These are phyloP conservation scores for Hericium erinaceus DNA, from an alignment of 768 basidiomycete genomes.

Conservation along the genomic window DNA sequence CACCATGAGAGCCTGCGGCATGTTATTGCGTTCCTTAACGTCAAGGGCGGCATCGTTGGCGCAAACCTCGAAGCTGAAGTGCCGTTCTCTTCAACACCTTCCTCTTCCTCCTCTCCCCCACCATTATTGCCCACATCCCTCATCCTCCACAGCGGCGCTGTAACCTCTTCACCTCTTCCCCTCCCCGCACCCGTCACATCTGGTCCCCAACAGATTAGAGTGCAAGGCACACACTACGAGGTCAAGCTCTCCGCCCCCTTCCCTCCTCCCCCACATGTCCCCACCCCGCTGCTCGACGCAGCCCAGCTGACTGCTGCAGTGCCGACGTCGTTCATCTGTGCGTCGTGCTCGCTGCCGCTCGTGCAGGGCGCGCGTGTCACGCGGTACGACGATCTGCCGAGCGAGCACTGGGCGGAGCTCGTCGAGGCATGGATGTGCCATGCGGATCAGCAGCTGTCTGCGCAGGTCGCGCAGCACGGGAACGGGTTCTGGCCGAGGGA, in stretches of 20 bases:
- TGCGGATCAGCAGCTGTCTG: conserved; percentile 74
- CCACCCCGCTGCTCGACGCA: conserved; percentile 56
- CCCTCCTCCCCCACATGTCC: conserved; percentile 13
- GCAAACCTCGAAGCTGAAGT: conserved; percentile 61
- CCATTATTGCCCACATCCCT: conserved; percentile 24
- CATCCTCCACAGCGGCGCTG: conserved; percentile 49
- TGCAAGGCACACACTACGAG: conserved; percentile 54
- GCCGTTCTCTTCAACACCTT: conserved; percentile 32
- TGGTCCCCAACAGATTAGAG: conserved; percentile 52
- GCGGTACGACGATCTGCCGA: conserved; percentile 79
- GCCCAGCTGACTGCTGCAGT: conserved; percentile 43
- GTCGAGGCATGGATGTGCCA: conserved; percentile 99
- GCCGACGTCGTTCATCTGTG: conserved; percentile 66
- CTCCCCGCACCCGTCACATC: conserved; percentile 48
- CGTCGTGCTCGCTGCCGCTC: conserved; percentile 71
- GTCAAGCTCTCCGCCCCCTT: conserved; percentile 47
- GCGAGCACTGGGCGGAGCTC: conserved; percentile 95
- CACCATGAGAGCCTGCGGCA: conserved; percentile 81
- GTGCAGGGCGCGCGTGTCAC: conserved; percentile 37
- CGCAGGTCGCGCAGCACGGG: conserved; percentile 49
- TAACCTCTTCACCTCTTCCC: conserved; percentile 44
- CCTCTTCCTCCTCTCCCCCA: background rate
- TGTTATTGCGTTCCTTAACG: conserved; percentile 64
- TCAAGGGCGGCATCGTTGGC: conserved; percentile 38
- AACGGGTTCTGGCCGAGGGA: conserved; percentile 72